Base-by-base conservation (phyloP, 2,329 filamentous ascomycete species). In the Penicillium concentricum region DNA sequence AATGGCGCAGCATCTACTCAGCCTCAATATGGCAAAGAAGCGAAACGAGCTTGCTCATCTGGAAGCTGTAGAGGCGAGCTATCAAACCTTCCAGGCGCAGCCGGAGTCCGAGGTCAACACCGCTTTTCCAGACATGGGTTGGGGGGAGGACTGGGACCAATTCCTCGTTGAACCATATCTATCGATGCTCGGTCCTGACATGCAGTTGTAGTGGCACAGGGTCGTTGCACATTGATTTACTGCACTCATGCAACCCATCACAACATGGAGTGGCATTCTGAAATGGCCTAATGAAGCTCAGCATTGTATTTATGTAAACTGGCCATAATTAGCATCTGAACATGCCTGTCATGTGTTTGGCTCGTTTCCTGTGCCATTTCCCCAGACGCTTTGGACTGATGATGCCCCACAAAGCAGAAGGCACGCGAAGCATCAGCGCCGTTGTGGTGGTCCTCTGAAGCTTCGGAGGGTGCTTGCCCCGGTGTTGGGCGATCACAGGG, bases 111-210 rank as follows among this genome's bases (percentile, higher is more conserved):
- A 65, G 24, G 18, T 44, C 18, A 59, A 60, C 45, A 18, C 20
- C 5, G 5, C 53, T 9, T 20, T 65, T 22, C 58, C 66, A 41
- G 67, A 68, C n/a, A 57, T 68, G 5, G 48, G 28, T 9, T 70
- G 68, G 68, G 59, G 20, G 5, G 0, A 61, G 18, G 61, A 69
- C 47, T 71, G 67, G 69, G 67, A 72, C 37, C 68, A 71, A n/a
- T 66, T 71, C 20, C 59, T 71, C 24, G 54, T 70, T 4, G 69
- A 71, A 38, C 69, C 69, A 49, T 71, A 69, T 61, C 9, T 70
- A 5, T 61, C 66, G 0, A 65, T 70, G 50, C 34, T 70, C 28
- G 62, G 63, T 38, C 44, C 55, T 34, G 69, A 67, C 7, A 3
- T 65, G 10, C 52, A 60, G 48, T 32, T 32, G 30, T 32, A 32